Evolutionary conservation across 140 eudicot genomes (phyloP), one percentile per base, ranked within the genome.

Genomic region (Erigeron philadelphicus): DNA sequence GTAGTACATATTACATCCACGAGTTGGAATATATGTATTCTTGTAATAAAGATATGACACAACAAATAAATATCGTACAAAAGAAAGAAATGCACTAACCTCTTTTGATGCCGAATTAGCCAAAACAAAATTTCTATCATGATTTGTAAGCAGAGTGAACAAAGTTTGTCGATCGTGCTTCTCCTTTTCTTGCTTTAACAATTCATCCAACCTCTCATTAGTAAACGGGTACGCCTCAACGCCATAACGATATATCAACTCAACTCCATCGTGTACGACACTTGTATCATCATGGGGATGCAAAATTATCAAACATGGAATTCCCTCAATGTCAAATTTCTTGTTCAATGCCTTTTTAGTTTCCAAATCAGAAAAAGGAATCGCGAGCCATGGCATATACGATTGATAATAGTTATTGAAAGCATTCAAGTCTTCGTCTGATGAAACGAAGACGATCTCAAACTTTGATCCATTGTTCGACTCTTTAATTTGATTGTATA

Each of bases 321-420:
- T 80, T 45, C 86, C 95, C 68, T 88, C 95, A 4, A 90, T 78
- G 18, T 88, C 83, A 62, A 88, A 90, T 75, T 42, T 84, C 52
- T 69, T 70, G 67, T 64, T 88, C 67, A 90, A 75, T 5, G 90
- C 78, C 68, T 75, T 80, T 60, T 77, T 88, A 2, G 84, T 68
- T 25, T 81, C 88, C 80, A 86, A 64, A 78, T 88, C 97, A 3
- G 97, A 85, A 58, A 81, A 90, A 9, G 97, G 97, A 66, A 90
- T 65, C 0, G 97, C 88, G 7, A 82, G 87, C 97, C 97, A 90
- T 4, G 97, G 97, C 97, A 90, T 90, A 65, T 72, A 41, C 4
- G 87, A 80, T 12, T 66, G 79, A 65, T 77, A 77, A 66, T 84
- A 84, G 25, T 70, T 63, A 58, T 85, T 77, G 73, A 83, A 88